Evolutionary conservation across 768 basidiomycete species (phyloP), one percentile per base, ranked within the genome.

Genomic region (Hygrophorus pudorinus): DNA sequence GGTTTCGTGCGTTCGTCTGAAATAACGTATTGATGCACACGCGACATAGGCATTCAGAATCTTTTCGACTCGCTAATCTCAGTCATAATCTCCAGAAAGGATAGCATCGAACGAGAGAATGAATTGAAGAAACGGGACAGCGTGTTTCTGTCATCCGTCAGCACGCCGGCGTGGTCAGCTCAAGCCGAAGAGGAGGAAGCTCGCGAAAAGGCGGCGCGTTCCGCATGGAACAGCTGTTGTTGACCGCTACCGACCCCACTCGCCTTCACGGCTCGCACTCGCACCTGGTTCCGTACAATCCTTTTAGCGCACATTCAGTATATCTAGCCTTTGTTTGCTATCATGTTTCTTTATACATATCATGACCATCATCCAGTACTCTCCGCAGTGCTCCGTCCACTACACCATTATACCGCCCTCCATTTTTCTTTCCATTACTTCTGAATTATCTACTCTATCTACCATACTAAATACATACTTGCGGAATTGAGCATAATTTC

Each of bases 151-250:
- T 71, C 79, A 21, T 70, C 74, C 44, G 59, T 71, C 31, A 70
- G 67, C 45, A 71, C 81, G 27, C 85, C 86, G 4, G 68, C 76
- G 12, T 89, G 86, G 85, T 74, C 78, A 39, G 81, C 80, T 10
- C 82, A 85, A 57, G 84, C 85, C 17, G 85, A 85, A 45, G 83
- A 78, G 55, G 85, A 89, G 57, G 84, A 83, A 56, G 83, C 81
- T 14, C 70, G 73, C 38, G 70, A 68, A 55, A 74, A 72, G 52
- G 68, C 70, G 35, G 65, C 64, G 47, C 71, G 71, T 44, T 57
- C 67, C 33, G 65, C 68, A 13, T 86, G 82, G 85, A 79, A 65
- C 57, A 86, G 85, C 58, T 86, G 85, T 61, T 76, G 17, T 12
- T 42, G 34, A 20, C 43, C 27, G 29, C 29, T 2, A 18, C 27